A percentile compares a stretch with the other conserved stretches of the same genome.
Evolutionary conservation across 73 alveolate species (phyloP).

Genomic region (Uronychia setigera): DNA sequence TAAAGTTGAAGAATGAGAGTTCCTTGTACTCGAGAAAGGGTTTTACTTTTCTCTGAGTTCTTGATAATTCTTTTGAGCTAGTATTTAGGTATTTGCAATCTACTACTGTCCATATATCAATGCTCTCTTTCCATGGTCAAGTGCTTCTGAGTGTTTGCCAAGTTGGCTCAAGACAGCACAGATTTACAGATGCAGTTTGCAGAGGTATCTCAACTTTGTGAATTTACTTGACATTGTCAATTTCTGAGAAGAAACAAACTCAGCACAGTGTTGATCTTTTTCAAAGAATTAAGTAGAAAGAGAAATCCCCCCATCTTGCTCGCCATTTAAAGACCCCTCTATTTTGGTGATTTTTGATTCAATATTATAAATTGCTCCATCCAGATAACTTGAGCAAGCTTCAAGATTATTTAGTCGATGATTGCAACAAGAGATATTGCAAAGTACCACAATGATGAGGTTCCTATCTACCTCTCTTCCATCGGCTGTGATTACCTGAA

Average conservation of each 20-base stretch:
- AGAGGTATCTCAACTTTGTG: slow-evolving; percentile 78
- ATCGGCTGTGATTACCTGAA: slow-evolving; percentile 55
- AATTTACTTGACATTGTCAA: slow-evolving; percentile 55
- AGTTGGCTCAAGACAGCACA: slow-evolving; percentile 91
- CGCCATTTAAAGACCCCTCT: slow-evolving; percentile 9
- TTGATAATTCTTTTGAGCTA: background rate
- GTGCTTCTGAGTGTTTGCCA: slow-evolving; percentile 82
- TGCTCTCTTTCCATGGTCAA: slow-evolving; percentile 87
- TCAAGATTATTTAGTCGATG: slow-evolving; percentile 48
- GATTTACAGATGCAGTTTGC: slow-evolving; percentile 85
- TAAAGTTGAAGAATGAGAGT: no score
- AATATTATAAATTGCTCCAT: slow-evolving; percentile 56
- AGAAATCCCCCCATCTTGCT: background rate
- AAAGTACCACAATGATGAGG: slow-evolving; percentile 59
- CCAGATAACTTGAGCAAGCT: slow-evolving; percentile 60
- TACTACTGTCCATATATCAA: slow-evolving; percentile 72
- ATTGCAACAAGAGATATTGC: slow-evolving; percentile 68
- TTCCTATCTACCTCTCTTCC: slow-evolving; percentile 77
- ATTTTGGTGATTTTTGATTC: slow-evolving; percentile 53
- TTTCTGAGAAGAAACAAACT: background rate
- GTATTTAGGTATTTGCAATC: slow-evolving; percentile 51
- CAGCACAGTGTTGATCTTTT: slow-evolving; percentile 9
- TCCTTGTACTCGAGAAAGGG: no score
- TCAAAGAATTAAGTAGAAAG: background rate
- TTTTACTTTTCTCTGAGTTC: background rate